Evolutionary conservation across 2,329 filamentous ascomycete species (phyloP), one percentile per base, ranked within the genome.

Genomic region (Didymella lethalis): DNA sequence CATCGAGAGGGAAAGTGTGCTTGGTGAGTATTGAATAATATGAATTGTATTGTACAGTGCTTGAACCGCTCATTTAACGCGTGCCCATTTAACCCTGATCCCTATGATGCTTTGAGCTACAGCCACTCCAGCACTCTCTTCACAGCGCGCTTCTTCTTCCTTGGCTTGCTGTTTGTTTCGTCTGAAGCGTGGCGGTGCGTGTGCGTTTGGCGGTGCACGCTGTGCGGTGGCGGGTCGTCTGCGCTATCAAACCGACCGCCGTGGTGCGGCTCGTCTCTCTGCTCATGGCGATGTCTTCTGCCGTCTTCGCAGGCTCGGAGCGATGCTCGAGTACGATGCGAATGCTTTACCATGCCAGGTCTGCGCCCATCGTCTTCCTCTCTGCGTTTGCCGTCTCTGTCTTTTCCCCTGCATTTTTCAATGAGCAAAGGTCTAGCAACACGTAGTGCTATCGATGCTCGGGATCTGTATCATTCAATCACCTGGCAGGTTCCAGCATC

Each of bases 401-500:
- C 12, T 16, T 26, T 49, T 20, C 18, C 14, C 49, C 49, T 46
- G 11, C 43, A n/a, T 14, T 29, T 12, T 28, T 12, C 20, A 18
- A 55, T 55, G 52, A 55, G 52, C 45, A 48, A 41, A 47, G 28
- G 2, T 40, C 14, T 32, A 29, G 18, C 29, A 44, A 25, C 31
- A n/a, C 18, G 31, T 11, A n/a, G 38, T 16, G 5, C n/a, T 41
- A 29, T 36, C 20, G 44, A 62, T 48, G 34, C 41, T 43, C 41
- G 25, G 40, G 49, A 29, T 50, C 41, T 51, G 34, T 46, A 56
- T 40, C 16, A 34, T 32, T 43, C 20, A 62, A 69, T 74, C 66
- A 76, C 67, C 73, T 72, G 51, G 66, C 67, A 52, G 64, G 62
- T 54, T 76, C 73, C 41, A 73, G 63, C 58, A 64, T 67, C 51